phyloP scores from a whole-genome alignment of 2,329 filamentous ascomycete genomes.

The Botryosphaeria dothidea region DNA sequence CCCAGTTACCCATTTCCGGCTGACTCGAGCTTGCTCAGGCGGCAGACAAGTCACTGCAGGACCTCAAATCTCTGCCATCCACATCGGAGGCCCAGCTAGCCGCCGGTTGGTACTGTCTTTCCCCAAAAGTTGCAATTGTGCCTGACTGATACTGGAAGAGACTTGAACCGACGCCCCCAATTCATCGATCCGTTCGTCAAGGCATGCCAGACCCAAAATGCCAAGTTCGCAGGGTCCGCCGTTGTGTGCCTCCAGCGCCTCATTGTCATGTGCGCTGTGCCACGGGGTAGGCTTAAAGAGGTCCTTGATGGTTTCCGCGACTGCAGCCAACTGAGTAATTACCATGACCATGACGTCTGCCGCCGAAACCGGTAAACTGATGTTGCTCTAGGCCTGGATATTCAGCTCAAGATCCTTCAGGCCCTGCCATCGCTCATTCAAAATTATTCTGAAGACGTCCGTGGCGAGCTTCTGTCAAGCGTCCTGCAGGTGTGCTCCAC shows the following conservation, averaged over 20 bases:
- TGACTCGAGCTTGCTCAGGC: slow-evolving; percentile 56
- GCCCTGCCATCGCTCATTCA: slow-evolving; percentile 86
- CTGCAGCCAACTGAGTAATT: slow-evolving; percentile 69
- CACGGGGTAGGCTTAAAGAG: slow-evolving; percentile 76
- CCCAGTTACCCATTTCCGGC: not conserved
- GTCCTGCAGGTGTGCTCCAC: slow-evolving; percentile 89
- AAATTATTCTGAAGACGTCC: slow-evolving; percentile 81
- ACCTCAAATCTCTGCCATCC: slow-evolving; percentile 74
- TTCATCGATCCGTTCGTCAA: slow-evolving; percentile 95
- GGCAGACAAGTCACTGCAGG: slow-evolving; percentile 89
- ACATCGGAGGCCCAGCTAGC: slow-evolving; percentile 76
- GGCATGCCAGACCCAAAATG: slow-evolving; percentile 86
- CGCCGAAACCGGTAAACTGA: not conserved
- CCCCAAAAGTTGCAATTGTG: not conserved
- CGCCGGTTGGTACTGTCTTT: slow-evolving; percentile 55
- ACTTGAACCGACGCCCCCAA: slow-evolving; percentile 75
- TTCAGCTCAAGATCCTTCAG: slow-evolving; percentile 94
- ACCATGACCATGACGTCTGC: not conserved
- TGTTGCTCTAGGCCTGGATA: slow-evolving; percentile 63
- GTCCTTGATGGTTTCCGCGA: slow-evolving; percentile 86
- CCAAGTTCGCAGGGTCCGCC: slow-evolving; percentile 84
- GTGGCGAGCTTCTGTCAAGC: slow-evolving; percentile 77
- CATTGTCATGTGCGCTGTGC: slow-evolving; percentile 77
- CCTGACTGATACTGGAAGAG: slow-evolving; percentile 51
- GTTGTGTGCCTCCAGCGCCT: slow-evolving; percentile 87